These are phyloP conservation scores for Theobroma cacao DNA, from an alignment of 345 rosid genomes.

Conservation along the genomic window DNA sequence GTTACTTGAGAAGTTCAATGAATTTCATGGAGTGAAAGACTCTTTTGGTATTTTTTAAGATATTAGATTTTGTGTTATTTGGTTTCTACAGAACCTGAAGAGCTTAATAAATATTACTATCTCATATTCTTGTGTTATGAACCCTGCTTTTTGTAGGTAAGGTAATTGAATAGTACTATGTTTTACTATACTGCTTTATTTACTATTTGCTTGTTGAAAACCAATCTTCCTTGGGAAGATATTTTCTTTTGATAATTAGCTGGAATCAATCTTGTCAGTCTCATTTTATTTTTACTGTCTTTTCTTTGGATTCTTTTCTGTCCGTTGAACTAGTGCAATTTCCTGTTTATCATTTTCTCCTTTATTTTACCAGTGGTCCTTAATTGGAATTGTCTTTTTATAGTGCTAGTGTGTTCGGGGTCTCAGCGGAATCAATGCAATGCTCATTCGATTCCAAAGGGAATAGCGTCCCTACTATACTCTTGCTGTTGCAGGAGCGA, in stretches of 20 bases:
- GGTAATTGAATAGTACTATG: neutral
- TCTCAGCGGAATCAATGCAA: slow-evolving; percentile 97
- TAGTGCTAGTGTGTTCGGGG: slow-evolving; percentile 96
- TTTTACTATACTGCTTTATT: neutral
- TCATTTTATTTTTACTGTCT: neutral
- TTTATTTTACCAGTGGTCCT: neutral
- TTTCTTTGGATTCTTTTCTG: neutral
- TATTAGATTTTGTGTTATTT: neutral
- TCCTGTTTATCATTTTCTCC: neutral
- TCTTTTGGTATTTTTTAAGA: neutral
- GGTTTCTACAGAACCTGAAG: neutral
- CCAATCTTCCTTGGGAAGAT: neutral
- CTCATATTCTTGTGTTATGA: neutral
- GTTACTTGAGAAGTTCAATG: neutral
- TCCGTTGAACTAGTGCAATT: neutral
- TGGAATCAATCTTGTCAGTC: neutral
- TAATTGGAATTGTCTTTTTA: slow-evolving; percentile 20
- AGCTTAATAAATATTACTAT: neutral
- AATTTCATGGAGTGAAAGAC: neutral
- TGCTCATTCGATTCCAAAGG: slow-evolving; percentile 75
- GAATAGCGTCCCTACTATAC: slow-evolving; percentile 91
- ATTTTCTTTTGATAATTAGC: slow-evolving; percentile 1
- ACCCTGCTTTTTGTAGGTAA: neutral
- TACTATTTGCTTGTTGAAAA: neutral
- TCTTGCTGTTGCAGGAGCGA: slow-evolving; percentile 85